These are phyloP conservation scores for Akebia trifoliata DNA, from an alignment of 164 flowering plant genomes.

Conservation along the genomic window DNA sequence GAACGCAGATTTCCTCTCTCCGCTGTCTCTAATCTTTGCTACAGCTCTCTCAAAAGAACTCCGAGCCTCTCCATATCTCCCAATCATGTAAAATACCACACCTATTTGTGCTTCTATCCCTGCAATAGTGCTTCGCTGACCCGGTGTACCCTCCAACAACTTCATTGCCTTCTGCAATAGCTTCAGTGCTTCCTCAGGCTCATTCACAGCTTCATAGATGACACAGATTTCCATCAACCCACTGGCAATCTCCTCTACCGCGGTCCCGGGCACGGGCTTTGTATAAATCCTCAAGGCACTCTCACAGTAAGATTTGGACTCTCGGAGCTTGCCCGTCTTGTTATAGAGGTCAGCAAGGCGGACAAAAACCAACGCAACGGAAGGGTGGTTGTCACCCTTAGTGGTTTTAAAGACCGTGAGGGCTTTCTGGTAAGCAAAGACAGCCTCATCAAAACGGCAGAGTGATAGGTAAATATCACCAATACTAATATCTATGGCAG, in stretches of 20 bases:
- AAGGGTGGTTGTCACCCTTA: constrained; percentile 83
- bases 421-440: constrained; percentile 96
- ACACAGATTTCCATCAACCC: constrained; percentile 89
- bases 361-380: constrained; percentile 84
- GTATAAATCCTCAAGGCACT: constrained; percentile 83
- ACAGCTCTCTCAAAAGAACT: constrained; percentile 76
- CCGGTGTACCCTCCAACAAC: constrained; percentile 83
- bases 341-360: constrained; percentile 90
- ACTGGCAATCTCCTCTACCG: constrained; percentile 82
- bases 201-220: constrained; percentile 83
- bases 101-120: constrained; percentile 98
- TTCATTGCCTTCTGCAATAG: constrained; percentile 86
- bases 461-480: constrained; percentile 85
- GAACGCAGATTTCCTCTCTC: constrained; percentile 93
- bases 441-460: constrained; percentile 89
- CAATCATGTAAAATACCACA: constrained; percentile 81
- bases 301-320: constrained; percentile 91
- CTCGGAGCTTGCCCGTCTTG: constrained; percentile 88
- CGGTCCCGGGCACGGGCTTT: constrained; percentile 92
- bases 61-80: constrained; percentile 74
- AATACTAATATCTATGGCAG: constrained; percentile 88
- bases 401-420: constrained; percentile 94
- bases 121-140: constrained; percentile 83
- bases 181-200: constrained; percentile 89
- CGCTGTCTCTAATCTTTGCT: constrained; percentile 74